Base-by-base conservation (phyloP, 192 early-diverging fungal species). In the Podila clonocystis region DNA sequence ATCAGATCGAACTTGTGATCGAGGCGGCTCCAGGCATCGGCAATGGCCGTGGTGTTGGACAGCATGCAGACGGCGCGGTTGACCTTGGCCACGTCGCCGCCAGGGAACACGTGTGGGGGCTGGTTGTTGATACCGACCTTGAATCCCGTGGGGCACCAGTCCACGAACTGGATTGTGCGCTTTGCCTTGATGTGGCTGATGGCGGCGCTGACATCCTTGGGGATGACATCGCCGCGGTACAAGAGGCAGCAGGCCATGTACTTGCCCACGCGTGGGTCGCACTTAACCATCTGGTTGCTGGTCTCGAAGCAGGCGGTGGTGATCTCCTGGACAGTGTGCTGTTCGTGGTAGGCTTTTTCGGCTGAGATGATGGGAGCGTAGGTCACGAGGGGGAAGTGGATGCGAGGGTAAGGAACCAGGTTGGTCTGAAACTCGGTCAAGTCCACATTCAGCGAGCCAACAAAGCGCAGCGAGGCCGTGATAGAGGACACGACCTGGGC, bases 391-490 rank as follows among this genome's bases (percentile, higher is more conserved):
- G 97, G 97, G 93, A 98, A 99, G 87, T 98, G 93, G 84, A 99
- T 99, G 85, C 97, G 96, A 70, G 97, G 97, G 89, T 97, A 99
- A 65, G 97, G 97, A 41, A 99, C 97, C 89, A 99, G 88, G 92
- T 99, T 99, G 86, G 97, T 99, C 89, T 99, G 97, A 94, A 99
- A 99, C 89, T 99, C 97, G 83, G 92, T 98, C 89, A 99, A 88
- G 74, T 99, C 97, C 61, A 99, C 97, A 84, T 99, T 99, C 75
- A 99, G 91, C 34, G 97, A 99, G 78, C 97, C 97, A 75, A 94
- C 93, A 88, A 99, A 99, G 85, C 97, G 97, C 57, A 99, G 93
- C 65, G 97, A 99, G 20, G 97, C 97, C 22, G 97, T 99, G 92
- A 99, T 99, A 57, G 97, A 99, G 30, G 97, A 99, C 55, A 98